These are phyloP conservation scores for Polysphondylium violaceum DNA, from an alignment of 78 protist species.

Conservation along the genomic window DNA sequence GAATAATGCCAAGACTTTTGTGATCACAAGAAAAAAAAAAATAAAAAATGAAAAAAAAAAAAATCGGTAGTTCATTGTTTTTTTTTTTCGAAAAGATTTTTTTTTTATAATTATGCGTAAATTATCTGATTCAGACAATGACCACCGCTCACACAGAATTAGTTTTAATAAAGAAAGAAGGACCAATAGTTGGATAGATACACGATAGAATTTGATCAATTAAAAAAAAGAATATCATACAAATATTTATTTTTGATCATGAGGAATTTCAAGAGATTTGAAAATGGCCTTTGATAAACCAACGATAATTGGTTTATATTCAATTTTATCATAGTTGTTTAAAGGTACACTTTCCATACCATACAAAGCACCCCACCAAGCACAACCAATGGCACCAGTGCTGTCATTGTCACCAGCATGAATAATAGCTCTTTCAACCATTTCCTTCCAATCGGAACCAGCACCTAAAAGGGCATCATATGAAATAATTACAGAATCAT, in stretches of 20 bases:
- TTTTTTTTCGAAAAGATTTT: constrained; percentile 5
- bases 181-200: too few relatives aligned
- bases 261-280: too few relatives aligned
- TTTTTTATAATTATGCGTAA: not conserved
- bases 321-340: constrained; percentile 27
- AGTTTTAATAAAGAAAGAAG: too few relatives aligned
- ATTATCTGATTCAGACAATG: too few relatives aligned
- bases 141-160: too few relatives aligned
- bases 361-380: constrained; percentile 88
- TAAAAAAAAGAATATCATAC: too few relatives aligned
- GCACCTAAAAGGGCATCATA: constrained; percentile 85
- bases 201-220: too few relatives aligned
- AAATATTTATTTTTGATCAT: too few relatives aligned
- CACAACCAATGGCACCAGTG: constrained; percentile 88
- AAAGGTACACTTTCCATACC: constrained; percentile 79
- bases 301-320: constrained; percentile 13
- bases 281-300: constrained; percentile 9
- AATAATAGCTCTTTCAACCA: constrained; percentile 68
- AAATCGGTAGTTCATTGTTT: not conserved
- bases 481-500: constrained; percentile 82
- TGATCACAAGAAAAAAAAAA: not conserved
- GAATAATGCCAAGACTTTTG: not conserved
- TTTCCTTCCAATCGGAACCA: constrained; percentile 48
- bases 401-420: constrained; percentile 90
- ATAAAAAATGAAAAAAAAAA: not conserved